A percentile compares a stretch with the other conserved stretches of the same genome.
phyloP scores from a whole-genome alignment of 2,329 filamentous ascomycete species.

The Xylariaceae sp. region DNA sequence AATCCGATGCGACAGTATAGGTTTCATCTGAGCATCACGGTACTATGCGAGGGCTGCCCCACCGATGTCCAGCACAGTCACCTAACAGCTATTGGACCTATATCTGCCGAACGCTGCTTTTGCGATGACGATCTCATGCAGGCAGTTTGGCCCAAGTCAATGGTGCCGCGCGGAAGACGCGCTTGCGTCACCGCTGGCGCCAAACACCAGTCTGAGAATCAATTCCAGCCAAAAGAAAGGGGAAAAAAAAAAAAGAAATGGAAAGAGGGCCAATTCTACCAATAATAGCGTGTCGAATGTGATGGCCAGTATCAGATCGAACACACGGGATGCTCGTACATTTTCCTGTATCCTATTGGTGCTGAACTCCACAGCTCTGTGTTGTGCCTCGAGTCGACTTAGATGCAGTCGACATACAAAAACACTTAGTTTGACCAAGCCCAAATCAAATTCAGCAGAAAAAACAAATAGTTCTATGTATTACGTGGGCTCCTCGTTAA shows the following conservation, averaged over 20 bases:
- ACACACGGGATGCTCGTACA: too few species aligned
- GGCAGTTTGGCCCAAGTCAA: slow-evolving; percentile 1
- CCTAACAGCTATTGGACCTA: slow-evolving; percentile 8
- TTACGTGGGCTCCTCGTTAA: slow-evolving; percentile 33
- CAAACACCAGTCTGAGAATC: slow-evolving; percentile 1
- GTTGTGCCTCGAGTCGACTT: neutral
- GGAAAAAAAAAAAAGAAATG: too few species aligned
- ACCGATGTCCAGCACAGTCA: neutral
- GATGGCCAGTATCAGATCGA: too few species aligned
- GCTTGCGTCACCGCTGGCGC: slow-evolving; percentile 16
- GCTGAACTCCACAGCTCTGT: neutral
- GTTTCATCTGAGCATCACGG: slow-evolving; percentile 4
- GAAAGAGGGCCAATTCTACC: slow-evolving; percentile 5
- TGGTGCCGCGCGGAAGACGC: slow-evolving; percentile 21
- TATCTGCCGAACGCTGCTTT: slow-evolving; percentile 3
- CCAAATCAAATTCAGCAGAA: neutral
- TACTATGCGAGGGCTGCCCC: slow-evolving; percentile 7
- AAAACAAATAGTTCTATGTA: slow-evolving; percentile 11
- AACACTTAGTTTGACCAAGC: slow-evolving; percentile 1
- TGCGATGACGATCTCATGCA: slow-evolving; percentile 23
- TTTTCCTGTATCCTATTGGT: too few species aligned
- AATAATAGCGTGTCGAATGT: slow-evolving; percentile 3
- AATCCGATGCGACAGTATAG: slow-evolving; percentile 6
- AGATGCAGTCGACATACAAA: neutral
- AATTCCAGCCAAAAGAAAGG: too few species aligned